Base-by-base conservation (phyloP, 352 stramenopile species). In the Pythium guiyangense region DNA sequence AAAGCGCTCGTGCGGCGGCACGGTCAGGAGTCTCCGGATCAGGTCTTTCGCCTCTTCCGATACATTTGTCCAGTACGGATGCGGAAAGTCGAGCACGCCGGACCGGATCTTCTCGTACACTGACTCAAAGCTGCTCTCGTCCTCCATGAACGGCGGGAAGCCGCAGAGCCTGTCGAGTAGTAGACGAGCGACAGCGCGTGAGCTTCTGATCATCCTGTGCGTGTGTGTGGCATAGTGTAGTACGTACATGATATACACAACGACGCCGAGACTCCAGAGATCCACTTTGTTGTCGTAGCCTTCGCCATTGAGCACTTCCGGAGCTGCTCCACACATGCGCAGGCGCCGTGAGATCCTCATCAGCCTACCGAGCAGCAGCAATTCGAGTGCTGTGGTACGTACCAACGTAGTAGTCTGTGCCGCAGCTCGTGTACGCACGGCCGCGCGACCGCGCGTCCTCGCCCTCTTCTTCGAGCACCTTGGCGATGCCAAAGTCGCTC, bases 241-340 rank as follows among this genome's bases (percentile, higher is more conserved):
- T 17, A 63, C 74, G 60, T 73, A 86, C 84, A 94, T 94, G 64
- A 94, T 93, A 66, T 94, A 94, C 46, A 90, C 73, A 17, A 94
- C 85, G 52, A 94, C 83, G 27, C 85, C 85, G 40, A 90, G 72
- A 70, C 83, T 93, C 85, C 85, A 94, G 22, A 92, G 46, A 53
- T 94, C 83, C 52, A 94, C 83, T 66, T 92, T 93, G 72, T 68
- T 92, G 79, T 93, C 81, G 67, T 92, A 92, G 4, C 85, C 81
- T 67, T 93, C 79, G 62, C 80, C 83, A 43, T 91, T 92, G 52
- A 92, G 71, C 59, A 94, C 85, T 51, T 94, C 85, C 3, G 85
- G 83, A 12, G 85, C 85, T 74, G 47, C 47, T 12, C 47, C 15
- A 17, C 44, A 48, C 15, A 25, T 31, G 8, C 14, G 8, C 47